Percentiles rank a stretch among this genome's conserved stretches.
Evolutionary conservation across 805 yeast species (phyloP).

Genomic region (Hyphopichia homilentoma): DNA sequence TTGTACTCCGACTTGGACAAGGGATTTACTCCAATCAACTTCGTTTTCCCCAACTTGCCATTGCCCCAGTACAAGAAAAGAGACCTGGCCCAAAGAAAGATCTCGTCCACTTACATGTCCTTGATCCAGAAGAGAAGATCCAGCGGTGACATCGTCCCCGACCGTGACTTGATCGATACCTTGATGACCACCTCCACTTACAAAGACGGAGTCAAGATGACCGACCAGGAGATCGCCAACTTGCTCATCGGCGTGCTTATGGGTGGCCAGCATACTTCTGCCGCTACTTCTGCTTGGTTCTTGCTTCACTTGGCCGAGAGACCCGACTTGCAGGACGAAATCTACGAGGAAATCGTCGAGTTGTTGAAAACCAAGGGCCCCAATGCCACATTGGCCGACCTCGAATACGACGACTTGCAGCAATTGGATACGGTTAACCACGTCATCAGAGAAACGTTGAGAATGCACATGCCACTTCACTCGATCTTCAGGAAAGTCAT

Average conservation of each 20-base stretch:
- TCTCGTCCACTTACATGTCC: conserved; percentile 75
- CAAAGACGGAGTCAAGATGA: conserved; percentile 92
- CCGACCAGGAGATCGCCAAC: conserved; percentile 92
- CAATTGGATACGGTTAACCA: conserved; percentile 79
- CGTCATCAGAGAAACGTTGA: conserved; percentile 85
- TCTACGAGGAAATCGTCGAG: conserved; percentile 67
- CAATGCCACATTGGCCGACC: conserved; percentile 37
- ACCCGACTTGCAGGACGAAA: conserved; percentile 79
- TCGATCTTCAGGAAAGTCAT: conserved; percentile 91
- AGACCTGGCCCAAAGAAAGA: conserved; percentile 82
- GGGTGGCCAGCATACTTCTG: conserved; percentile 99
- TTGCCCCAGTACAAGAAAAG: conserved; percentile 79
- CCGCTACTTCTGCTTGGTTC: conserved; percentile 94
- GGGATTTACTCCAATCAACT: conserved; percentile 94
- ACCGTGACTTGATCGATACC: conserved; percentile 86
- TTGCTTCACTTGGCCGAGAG: conserved; percentile 84
- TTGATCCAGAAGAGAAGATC: conserved; percentile 72
- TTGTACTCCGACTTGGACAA: conserved; percentile 89
- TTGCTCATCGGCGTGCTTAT: conserved; percentile 90
- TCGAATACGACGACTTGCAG: conserved; percentile 79
- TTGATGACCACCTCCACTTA: conserved; percentile 79
- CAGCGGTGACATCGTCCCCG: conserved; percentile 67
- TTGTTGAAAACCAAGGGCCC: conserved; percentile 54
- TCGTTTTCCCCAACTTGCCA: conserved; percentile 93
- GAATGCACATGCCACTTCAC: conserved; percentile 95